These are phyloP conservation scores for Nakazawaea siamensis DNA, from an alignment of 805 yeast species.

Conservation along the genomic window DNA sequence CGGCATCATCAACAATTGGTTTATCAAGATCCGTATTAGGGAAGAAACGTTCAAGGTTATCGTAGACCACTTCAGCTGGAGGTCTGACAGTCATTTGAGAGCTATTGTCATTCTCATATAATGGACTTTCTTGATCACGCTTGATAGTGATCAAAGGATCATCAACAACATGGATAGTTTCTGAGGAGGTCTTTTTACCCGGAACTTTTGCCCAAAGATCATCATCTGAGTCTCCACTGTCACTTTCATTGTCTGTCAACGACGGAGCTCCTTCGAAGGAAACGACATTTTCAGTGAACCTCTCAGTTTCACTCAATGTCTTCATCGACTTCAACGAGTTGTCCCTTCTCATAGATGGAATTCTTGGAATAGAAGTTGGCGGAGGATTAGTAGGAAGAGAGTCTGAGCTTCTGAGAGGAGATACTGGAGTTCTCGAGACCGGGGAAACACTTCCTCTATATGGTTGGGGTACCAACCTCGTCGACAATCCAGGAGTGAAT, in stretches of 20 bases:
- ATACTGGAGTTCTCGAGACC: constrained; percentile 23
- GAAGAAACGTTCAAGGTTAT: constrained; percentile 84
- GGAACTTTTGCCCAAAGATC: constrained; percentile 54
- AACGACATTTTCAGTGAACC: constrained; percentile 63
- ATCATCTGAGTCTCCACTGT: constrained; percentile 37
- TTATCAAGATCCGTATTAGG: constrained; percentile 89
- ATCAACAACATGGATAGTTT: constrained; percentile 5
- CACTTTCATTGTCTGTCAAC: constrained; percentile 24
- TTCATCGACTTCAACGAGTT: constrained; percentile 3
- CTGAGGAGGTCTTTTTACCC: constrained; percentile 12
- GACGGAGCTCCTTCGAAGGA: constrained; percentile 71
- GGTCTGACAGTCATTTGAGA: constrained; percentile 68
- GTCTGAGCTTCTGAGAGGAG: constrained; percentile 21
- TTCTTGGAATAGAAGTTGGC: neutral
- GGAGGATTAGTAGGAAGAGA: constrained; percentile 7
- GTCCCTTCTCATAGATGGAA: constrained; percentile 10
- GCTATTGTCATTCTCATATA: neutral
- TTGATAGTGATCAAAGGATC: neutral
- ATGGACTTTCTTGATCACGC: constrained; percentile 2
- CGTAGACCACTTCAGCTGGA: constrained; percentile 87
- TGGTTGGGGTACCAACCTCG: constrained; percentile 33
- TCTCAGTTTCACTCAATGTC: constrained; percentile 30
- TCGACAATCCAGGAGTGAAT: constrained; percentile 34
- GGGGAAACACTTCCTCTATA: constrained; percentile 22
- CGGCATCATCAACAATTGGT: constrained; percentile 73